Evolutionary conservation across 2,329 filamentous ascomycete genomes (phyloP), one percentile per base, ranked within the genome.

Genomic region (Chaetomiaceae sp.): DNA sequence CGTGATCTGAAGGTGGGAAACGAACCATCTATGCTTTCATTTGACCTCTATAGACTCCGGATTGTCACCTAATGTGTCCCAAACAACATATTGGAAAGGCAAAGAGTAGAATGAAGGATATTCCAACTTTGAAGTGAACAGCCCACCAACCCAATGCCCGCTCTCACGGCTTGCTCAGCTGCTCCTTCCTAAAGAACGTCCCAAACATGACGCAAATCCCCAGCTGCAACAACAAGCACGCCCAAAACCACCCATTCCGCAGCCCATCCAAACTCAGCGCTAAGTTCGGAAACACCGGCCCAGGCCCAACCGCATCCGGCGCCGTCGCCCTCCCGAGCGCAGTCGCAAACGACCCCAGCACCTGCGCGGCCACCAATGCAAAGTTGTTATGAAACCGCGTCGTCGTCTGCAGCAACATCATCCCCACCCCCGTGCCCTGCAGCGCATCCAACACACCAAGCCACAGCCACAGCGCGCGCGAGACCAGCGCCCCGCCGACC

Each of bases 341-440:
- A 1, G 80, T 84, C 2, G 74, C 76, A 4, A 79, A 60, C 2
- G 74, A 76, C 11, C 81, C 81, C 27, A 84, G 59, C 9, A 82
- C 73, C 61, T 84, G 81, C 4, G 79, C 78, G 1, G 66, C 70
- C 39, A 81, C 70, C 17, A 84, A 66, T 0, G 78, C 76, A 55
- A 79, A 81, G 40, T 74, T 74, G 49, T 83, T 78, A 56, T 84
- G 81, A 58, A 81, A 71, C 19, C 81, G 68, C 1, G 80, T 83
- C 54, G 81, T 63, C 0, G 79, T 83, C 60, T 81, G 77, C 39
- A 84, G 63, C 2, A 84, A 67, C 38, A 84, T 79, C 79, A 83
- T 84, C 37, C 81, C 81, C 42, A 84, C 75, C 1, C 81, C 81
- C 2, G 83, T 74, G 26, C 79, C 79, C 59, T 84, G 81, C 4